Conservation (phyloP, 495 filamentous ascomycete species). For the Pyronema domesticum region DNA sequence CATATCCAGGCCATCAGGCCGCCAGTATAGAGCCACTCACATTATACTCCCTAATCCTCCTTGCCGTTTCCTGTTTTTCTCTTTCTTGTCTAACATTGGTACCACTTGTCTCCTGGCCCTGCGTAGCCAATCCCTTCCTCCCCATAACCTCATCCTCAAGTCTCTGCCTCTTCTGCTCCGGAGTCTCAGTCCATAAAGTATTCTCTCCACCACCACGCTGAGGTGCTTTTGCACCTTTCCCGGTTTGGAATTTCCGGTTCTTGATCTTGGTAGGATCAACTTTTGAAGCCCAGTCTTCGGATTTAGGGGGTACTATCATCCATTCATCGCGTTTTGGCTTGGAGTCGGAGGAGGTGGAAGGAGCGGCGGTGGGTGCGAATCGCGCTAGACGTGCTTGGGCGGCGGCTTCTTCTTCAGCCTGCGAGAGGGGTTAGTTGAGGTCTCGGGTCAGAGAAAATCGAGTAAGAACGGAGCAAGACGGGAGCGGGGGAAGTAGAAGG, state of each 20-base stretch:
- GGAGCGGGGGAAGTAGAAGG: not conserved
- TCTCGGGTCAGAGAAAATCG: not conserved
- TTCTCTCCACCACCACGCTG: slow-evolving; percentile 31
- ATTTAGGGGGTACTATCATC: slow-evolving; percentile 77
- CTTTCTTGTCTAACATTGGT: slow-evolving; percentile 20
- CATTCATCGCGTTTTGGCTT: slow-evolving; percentile 60
- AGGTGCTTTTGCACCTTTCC: slow-evolving; percentile 38
- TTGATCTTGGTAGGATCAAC: slow-evolving; percentile 73
- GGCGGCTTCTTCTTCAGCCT: slow-evolving; percentile 22
- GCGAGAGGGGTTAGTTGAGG: slow-evolving; percentile 4
- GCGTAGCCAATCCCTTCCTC: slow-evolving; percentile 31
- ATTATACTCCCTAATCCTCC: slow-evolving; percentile 42
- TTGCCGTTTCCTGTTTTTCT: slow-evolving; percentile 33
- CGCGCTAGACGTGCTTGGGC: slow-evolving; percentile 20
- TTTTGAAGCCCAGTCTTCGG: slow-evolving; percentile 41
- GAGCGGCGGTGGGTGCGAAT: slow-evolving; percentile 23
- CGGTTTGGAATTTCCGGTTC: slow-evolving; percentile 67
- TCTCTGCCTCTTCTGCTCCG: slow-evolving; percentile 66
- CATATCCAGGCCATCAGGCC: not conserved
- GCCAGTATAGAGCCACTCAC: slow-evolving; percentile 23
- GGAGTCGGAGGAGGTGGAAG: slow-evolving; percentile 5
- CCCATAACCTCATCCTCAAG: slow-evolving; percentile 78
- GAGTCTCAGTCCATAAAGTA: slow-evolving; percentile 79
- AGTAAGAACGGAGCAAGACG: not conserved
- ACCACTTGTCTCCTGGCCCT: slow-evolving; percentile 16